These are phyloP conservation scores for Annulohypoxylon nitens DNA, from an alignment of 495 filamentous ascomycete species.

Conservation along the genomic window DNA sequence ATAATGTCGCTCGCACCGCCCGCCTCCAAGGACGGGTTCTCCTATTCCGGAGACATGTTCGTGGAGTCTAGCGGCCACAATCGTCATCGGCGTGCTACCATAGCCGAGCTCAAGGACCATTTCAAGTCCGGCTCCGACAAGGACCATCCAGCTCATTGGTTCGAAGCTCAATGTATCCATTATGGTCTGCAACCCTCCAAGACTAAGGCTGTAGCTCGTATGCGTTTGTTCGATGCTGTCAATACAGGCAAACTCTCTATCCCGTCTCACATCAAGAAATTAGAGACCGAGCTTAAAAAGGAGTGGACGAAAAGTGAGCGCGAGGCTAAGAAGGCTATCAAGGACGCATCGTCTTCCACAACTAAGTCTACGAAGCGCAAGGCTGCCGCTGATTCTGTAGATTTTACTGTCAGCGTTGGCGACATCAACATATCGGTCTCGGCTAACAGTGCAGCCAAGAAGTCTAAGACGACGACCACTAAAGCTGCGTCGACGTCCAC, in stretches of 20 bases:
- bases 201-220: constrained; percentile 67
- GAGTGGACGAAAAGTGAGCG: constrained; percentile 63
- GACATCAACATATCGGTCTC: constrained; percentile 47
- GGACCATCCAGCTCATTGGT: constrained; percentile 68
- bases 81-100: constrained; percentile 63
- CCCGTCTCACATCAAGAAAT: constrained; percentile 51
- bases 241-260: constrained; percentile 60
- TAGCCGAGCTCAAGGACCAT: constrained; percentile 61
- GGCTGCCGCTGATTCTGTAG: constrained; percentile 43
- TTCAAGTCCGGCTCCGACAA: constrained; percentile 57
- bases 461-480: constrained; percentile 35
- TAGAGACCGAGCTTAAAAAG: constrained; percentile 67
- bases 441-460: constrained; percentile 30
- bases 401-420: constrained; percentile 42
- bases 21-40: constrained; percentile 48
- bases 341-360: constrained; percentile 24
- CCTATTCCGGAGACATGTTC: constrained; percentile 57
- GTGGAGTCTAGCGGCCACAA: constrained; percentile 62
- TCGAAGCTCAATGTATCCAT: constrained; percentile 70
- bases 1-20: constrained; percentile 52
- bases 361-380: constrained; percentile 52
- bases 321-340: constrained; percentile 59
- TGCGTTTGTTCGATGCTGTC: constrained; percentile 66
- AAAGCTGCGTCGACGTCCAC: constrained; percentile 30
- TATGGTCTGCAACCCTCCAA: constrained; percentile 68